These are phyloP conservation scores for Eremothecium coryli DNA, from an alignment of 1,139 yeast genomes.

Conservation along the genomic window DNA sequence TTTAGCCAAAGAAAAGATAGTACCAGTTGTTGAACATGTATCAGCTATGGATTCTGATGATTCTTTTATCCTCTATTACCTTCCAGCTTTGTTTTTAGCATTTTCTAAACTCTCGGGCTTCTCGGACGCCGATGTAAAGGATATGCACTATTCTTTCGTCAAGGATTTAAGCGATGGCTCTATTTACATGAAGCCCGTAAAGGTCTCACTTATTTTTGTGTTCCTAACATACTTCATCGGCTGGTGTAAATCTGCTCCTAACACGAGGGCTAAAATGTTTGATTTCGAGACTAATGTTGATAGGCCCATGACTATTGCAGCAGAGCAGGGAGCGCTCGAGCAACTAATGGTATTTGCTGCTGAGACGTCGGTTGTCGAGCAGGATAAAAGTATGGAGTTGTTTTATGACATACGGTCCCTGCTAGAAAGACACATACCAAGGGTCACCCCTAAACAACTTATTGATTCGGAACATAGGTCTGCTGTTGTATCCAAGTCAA, in stretches of 20 bases:
- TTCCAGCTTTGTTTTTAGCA: conserved; percentile 51
- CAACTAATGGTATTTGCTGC: conserved; percentile 62
- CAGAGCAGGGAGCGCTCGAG: conserved; percentile 71
- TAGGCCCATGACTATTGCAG: conserved; percentile 43
- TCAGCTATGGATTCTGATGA: conserved; percentile 49
- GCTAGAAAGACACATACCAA: conserved; percentile 58
- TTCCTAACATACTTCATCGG: conserved; percentile 58
- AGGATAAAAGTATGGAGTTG: conserved; percentile 35
- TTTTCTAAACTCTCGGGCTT: conserved; percentile 32
- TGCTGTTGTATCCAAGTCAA: conserved; percentile 1
- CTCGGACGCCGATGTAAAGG: conserved; percentile 31
- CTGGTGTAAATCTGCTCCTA: conserved; percentile 52
- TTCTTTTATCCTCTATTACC: conserved; percentile 48
- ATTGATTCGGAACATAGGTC: conserved; percentile 32
- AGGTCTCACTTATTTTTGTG: conserved; percentile 48
- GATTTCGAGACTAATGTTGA: conserved; percentile 41
- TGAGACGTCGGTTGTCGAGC: conserved; percentile 42
- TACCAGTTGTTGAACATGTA: conserved; percentile 35
- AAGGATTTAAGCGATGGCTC: conserved; percentile 32
- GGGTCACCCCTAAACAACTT: conserved; percentile 39
- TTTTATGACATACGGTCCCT: conserved; percentile 60
- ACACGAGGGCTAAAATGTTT: conserved; percentile 33
- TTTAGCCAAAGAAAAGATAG: conserved; percentile 34
- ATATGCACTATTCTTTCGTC: conserved; percentile 31
- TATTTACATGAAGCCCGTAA: conserved; percentile 45